Conservation (phyloP, 306 rosid genomes). For the Styphnolobium japonicum region DNA sequence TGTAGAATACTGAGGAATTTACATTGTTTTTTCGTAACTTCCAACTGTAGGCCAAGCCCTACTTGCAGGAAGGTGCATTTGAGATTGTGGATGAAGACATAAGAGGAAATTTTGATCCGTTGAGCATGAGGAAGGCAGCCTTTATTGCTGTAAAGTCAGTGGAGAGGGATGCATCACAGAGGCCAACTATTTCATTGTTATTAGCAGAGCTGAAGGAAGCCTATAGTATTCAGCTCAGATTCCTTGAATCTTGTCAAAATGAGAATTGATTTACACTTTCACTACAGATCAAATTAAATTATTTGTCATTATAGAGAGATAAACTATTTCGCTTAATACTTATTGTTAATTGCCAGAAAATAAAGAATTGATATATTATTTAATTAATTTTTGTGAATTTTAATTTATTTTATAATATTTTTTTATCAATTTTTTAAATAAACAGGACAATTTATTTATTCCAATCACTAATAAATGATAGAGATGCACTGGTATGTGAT, state of each 20-base stretch:
- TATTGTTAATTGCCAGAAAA: too few species aligned
- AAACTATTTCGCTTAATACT: too few species aligned
- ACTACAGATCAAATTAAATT: too few species aligned
- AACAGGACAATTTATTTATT: too few species aligned
- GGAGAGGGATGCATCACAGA: conserved; percentile 84
- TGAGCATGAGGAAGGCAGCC: conserved; percentile 79
- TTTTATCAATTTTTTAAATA: too few species aligned
- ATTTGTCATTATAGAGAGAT: too few species aligned
- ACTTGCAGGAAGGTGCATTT: conserved; percentile 83
- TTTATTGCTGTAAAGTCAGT: conserved; percentile 66
- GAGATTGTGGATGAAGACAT: conserved; percentile 81
- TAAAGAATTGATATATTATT: too few species aligned
- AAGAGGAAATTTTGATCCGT: conserved; percentile 53
- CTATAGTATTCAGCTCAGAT: conserved; percentile 62
- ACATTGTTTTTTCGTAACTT: not conserved
- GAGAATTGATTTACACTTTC: conserved; percentile 19
- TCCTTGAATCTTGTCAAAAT: conserved; percentile 52
- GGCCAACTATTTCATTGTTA: conserved; percentile 76
- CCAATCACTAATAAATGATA: too few species aligned
- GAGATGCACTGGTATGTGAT: too few species aligned
- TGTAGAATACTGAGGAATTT: not conserved
- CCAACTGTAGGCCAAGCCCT: conserved; percentile 80
- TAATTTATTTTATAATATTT: too few species aligned
- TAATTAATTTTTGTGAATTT: too few species aligned
- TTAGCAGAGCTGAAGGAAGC: conserved; percentile 78